These are phyloP conservation scores for Dictyostelium brefeldianum DNA, from an alignment of 78 protist species.

Conservation along the genomic window DNA sequence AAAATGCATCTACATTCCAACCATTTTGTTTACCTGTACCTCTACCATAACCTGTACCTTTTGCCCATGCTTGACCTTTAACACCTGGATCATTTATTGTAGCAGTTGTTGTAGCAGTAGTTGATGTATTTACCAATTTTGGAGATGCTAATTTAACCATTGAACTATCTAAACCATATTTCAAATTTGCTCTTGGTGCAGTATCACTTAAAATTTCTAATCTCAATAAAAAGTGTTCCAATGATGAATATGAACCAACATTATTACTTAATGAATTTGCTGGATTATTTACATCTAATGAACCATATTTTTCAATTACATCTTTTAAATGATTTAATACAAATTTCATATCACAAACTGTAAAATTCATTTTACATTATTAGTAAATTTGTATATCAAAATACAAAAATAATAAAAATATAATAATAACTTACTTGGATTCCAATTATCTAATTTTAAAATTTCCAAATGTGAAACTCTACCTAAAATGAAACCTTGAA, in stretches of 20 bases:
- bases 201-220: constrained; percentile 63
- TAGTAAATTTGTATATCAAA: too few relatives aligned
- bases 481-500: constrained; percentile 78
- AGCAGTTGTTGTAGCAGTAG: not conserved
- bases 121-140: not conserved
- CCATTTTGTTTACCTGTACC: not conserved
- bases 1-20: constrained; percentile 75
- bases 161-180: constrained; percentile 36
- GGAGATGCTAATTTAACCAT: constrained; percentile 17
- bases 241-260: constrained; percentile 66
- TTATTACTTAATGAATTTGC: constrained; percentile 25
- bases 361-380: not conserved
- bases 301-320: constrained; percentile 53
- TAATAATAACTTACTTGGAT: constrained; percentile 45
- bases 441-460: constrained; percentile 75
- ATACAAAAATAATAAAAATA: constrained; percentile 22
- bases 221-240: constrained; percentile 53
- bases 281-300: constrained; percentile 77
- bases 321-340: constrained; percentile 67
- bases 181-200: constrained; percentile 69
- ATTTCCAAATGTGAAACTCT: constrained; percentile 77
- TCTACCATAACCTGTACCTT: constrained; percentile 82
- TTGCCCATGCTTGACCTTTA: constrained; percentile 64
- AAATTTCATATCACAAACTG: constrained; percentile 63
- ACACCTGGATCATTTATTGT: too few relatives aligned